phyloP scores from a whole-genome alignment of 164 flowering plant genomes.

The Tetrastigma voinierianum region DNA sequence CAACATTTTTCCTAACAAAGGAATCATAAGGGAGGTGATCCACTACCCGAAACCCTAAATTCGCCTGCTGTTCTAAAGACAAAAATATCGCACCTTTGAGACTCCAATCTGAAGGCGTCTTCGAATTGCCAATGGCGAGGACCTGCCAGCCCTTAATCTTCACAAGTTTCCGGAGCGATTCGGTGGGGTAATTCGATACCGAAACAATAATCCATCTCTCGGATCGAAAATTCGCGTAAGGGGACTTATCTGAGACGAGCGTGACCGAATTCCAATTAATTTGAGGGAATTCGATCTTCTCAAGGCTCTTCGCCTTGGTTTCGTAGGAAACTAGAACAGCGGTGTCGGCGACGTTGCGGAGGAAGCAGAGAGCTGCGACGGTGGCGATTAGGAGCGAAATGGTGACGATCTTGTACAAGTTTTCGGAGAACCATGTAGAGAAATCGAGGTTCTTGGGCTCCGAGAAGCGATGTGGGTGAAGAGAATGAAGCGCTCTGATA shows the following conservation, averaged over 20 bases:
- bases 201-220: conserved; percentile 90
- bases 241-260: conserved; percentile 45
- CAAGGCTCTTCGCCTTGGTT: conserved; percentile 34
- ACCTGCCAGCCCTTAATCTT: conserved; percentile 93
- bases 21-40: conserved; percentile 85
- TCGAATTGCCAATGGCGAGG: conserved; percentile 77
- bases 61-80: conserved; percentile 78
- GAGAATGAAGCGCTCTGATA: conserved; percentile 19
- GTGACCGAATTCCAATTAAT: conserved; percentile 49
- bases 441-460: conserved; percentile 66
- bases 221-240: conserved; percentile 62
- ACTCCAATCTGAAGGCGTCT: conserved; percentile 77
- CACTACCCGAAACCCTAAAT: conserved; percentile 66
- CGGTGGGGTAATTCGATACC: conserved; percentile 64
- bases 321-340: conserved; percentile 75
- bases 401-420: conserved; percentile 61
- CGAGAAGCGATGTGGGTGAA: conserved; percentile 31
- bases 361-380: conserved; percentile 73
- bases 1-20: conserved; percentile 76
- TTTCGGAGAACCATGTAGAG: conserved; percentile 78
- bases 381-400: conserved; percentile 49
- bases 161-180: conserved; percentile 50
- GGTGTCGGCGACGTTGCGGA: conserved; percentile 62
- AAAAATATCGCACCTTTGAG: conserved; percentile 83
- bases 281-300: conserved; percentile 45